Base-by-base conservation (phyloP, 805 yeast species). In the Deakozyma indianensis region DNA sequence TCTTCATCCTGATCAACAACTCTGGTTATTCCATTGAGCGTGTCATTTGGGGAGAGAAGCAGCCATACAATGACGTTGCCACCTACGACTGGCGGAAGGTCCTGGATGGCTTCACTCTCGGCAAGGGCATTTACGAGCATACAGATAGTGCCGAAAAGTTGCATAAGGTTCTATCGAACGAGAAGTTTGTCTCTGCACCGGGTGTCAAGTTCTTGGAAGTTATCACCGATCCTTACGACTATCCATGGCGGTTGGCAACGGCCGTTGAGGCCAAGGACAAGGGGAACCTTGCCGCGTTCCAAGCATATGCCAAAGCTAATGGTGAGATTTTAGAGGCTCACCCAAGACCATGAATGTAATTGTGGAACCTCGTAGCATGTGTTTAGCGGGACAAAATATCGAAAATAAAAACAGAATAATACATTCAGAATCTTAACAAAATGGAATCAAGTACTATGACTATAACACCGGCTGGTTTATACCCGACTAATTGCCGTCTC, bases 11-110 rank as follows among this genome's bases (percentile, higher is more conserved):
- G 44, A 66, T 86, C 63, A 88, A 88, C 64, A 88, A 88, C 63
- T 73, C 74, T 47, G 96, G 96, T 1, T 88, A 88, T 65, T 81
- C 95, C 0, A 86, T 88, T 43, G 96, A 88, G 66, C 75, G 96
- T 59, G 75, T 80, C 22, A 83, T 88, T 53, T 74, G 78, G 57
- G 96, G 96, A 3, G 81, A 85, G 23, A 65, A 73, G 23, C 75
- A 84, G 58, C 62, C 72, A 1, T 88, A 87, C 62, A 88, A 88
- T 60, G 95, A 87, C 54, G 80, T 88, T 59, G 80, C 81, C 38
- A 61, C 70, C 48, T 88, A 96, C 95, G 69, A 80, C 50, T 87
- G 94, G 94, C 71, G 80, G 1, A 64, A 75, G 48, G 64, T 84
- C 28, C 72, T 83, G 51, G 68, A 73, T 47, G 73, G 75, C 16